Evolutionary conservation across 352 stramenopile genomes (phyloP).

Genomic region (Saprolegnia diclina): DNA sequence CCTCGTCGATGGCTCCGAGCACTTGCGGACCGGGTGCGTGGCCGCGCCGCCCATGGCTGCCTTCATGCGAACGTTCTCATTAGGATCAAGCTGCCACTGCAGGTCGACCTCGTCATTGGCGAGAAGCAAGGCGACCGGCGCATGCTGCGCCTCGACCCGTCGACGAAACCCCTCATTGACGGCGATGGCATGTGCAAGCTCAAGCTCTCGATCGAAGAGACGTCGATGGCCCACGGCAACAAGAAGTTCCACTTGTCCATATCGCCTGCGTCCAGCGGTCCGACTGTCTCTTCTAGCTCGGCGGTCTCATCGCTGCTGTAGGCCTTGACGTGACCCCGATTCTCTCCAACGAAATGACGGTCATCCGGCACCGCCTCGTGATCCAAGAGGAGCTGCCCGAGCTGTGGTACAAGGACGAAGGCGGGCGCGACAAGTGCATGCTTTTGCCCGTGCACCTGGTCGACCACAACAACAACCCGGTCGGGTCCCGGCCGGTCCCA

Average conservation of each 20-base stretch:
- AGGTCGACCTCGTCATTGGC: constrained; percentile 74
- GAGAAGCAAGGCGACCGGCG: constrained; percentile 83
- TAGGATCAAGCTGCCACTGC: constrained; percentile 64
- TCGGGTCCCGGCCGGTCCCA: constrained; percentile 65
- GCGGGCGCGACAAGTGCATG: constrained; percentile 82
- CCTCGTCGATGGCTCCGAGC: constrained; percentile 72
- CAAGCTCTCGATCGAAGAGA: constrained; percentile 70
- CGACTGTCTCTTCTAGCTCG: neutral
- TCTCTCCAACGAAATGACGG: constrained; percentile 72
- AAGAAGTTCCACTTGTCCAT: constrained; percentile 83
- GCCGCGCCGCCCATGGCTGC: neutral
- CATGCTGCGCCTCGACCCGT: constrained; percentile 72
- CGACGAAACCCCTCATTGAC: constrained; percentile 75
- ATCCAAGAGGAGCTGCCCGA: constrained; percentile 79
- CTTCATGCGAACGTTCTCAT: neutral
- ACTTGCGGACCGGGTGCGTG: constrained; percentile 69
- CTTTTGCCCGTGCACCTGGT: constrained; percentile 68
- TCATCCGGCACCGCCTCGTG: constrained; percentile 76
- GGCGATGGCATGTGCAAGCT: constrained; percentile 80
- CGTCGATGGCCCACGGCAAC: constrained; percentile 80
- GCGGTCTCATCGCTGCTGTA: neutral
- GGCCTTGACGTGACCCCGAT: constrained; percentile 46
- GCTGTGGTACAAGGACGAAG: constrained; percentile 86
- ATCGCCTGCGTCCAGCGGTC: constrained; percentile 47
- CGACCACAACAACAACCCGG: constrained; percentile 72